These are phyloP conservation scores for Xerocomus amazonicus DNA, from an alignment of 1,284 basidiomycete genomes.

Conservation along the genomic window DNA sequence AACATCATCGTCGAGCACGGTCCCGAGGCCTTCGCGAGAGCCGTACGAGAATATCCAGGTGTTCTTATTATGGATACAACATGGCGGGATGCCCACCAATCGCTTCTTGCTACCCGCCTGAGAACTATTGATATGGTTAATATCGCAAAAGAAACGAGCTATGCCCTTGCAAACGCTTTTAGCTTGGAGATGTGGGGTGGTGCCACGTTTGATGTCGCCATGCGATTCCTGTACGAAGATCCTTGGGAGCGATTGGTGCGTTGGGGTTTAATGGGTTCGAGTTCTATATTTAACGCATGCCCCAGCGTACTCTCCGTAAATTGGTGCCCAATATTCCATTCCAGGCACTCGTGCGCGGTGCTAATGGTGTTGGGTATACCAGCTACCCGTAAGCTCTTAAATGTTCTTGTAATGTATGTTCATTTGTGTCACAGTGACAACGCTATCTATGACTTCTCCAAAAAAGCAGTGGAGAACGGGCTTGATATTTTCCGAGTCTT, in stretches of 20 bases:
- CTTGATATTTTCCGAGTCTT: slow-evolving; percentile 99
- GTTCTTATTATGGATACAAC: slow-evolving; percentile 98
- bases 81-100: slow-evolving; percentile 99
- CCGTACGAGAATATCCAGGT: slow-evolving; percentile 94
- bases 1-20: slow-evolving; percentile 99
- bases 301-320: slow-evolving; percentile 85
- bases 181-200: slow-evolving; percentile 99
- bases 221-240: slow-evolving; percentile 99
- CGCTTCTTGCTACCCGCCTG: slow-evolving; percentile 92
- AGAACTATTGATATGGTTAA: slow-evolving; percentile 98
- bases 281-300: slow-evolving; percentile 7
- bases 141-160: slow-evolving; percentile 97
- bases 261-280: slow-evolving; percentile 11
- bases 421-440: slow-evolving; percentile 69
- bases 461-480: slow-evolving; percentile 98
- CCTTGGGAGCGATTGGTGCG: slow-evolving; percentile 95
- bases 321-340: slow-evolving; percentile 98
- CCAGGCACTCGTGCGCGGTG: slow-evolving; percentile 97
- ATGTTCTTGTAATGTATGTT: slow-evolving; percentile 5
- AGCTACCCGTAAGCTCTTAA: slow-evolving; percentile 82
- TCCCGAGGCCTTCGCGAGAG: slow-evolving; percentile 98
- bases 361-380: slow-evolving; percentile 99
- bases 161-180: slow-evolving; percentile 94
- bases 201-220: slow-evolving; percentile 98
- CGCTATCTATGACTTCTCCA: slow-evolving; percentile 98